These are phyloP conservation scores for Ustilago vetiveriae DNA, from an alignment of 1,284 basidiomycete species.

Conservation along the genomic window DNA sequence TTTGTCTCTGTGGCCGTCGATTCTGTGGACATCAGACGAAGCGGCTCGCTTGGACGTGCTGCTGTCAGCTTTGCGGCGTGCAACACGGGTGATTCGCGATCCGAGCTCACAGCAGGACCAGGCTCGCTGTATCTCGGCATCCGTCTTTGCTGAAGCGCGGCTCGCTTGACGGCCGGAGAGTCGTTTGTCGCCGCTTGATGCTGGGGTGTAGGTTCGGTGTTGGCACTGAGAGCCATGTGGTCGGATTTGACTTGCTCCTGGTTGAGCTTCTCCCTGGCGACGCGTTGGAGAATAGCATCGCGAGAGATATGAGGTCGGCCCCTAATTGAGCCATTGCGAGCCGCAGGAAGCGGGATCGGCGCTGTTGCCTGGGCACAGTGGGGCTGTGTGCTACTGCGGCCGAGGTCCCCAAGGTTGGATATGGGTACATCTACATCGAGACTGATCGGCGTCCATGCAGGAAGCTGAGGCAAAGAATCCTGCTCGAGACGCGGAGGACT, in stretches of 20 bases:
- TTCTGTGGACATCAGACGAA: conserved; percentile 4
- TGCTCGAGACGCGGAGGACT: conserved; percentile 2
- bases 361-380: conserved; percentile 1
- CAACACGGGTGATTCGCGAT: background rate
- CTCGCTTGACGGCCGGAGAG: conserved; percentile 6
- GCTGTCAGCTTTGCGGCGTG: conserved; percentile 2
- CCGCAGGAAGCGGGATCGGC: conserved; percentile 12
- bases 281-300: conserved; percentile 61
- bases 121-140: conserved; percentile 39
- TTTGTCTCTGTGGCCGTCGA: conserved; percentile 29
- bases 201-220: background rate
- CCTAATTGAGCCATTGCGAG: conserved; percentile 17
- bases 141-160: conserved; percentile 13
- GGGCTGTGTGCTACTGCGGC: conserved; percentile 27
- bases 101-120: conserved; percentile 4
- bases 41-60: conserved; percentile 34
- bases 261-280: conserved; percentile 50
- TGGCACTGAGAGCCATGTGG: background rate
- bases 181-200: conserved; percentile 2
- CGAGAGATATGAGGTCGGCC: conserved; percentile 63
- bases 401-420: conserved; percentile 15
- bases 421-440: conserved; percentile 28
- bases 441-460: conserved; percentile 61
- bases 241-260: conserved; percentile 29
- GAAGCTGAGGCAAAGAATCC: conserved; percentile 51